Evolutionary conservation across 2,329 filamentous ascomycete species (phyloP).

Genomic region (Zymoseptoria crescenta): DNA sequence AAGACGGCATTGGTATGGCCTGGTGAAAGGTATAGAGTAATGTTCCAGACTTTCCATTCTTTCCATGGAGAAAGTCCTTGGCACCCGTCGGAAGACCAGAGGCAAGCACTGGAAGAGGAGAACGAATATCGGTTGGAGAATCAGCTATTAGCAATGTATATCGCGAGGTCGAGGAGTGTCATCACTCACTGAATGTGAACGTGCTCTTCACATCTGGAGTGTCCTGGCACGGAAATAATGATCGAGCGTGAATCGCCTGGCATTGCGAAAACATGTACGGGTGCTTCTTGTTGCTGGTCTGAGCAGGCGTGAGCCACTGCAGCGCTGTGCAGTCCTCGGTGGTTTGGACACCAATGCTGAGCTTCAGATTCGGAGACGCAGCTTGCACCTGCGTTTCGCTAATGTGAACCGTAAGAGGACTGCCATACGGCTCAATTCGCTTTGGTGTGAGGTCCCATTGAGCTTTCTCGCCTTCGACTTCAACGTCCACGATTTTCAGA

Average conservation of each 20-base stretch:
- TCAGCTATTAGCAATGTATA: background rate
- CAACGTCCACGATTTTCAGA: constrained; percentile 65
- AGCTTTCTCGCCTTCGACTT: constrained; percentile 55
- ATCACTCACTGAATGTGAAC: constrained; percentile 58
- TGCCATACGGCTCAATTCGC: constrained; percentile 67
- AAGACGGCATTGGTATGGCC: constrained; percentile 84
- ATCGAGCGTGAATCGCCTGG: constrained; percentile 90
- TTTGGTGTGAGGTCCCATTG: constrained; percentile 62
- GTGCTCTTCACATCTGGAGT: constrained; percentile 97
- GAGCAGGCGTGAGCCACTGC: constrained; percentile 88
- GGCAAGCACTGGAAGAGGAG: constrained; percentile 80
- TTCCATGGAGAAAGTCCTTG: constrained; percentile 44
- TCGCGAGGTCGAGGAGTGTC: too few relatives aligned
- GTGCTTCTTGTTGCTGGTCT: constrained; percentile 91
- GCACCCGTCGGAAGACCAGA: constrained; percentile 63
- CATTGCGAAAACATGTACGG: constrained; percentile 98
- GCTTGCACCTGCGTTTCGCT: constrained; percentile 34
- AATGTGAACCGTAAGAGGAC: constrained; percentile 56
- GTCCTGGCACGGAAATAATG: constrained; percentile 93
- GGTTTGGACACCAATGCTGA: constrained; percentile 40
- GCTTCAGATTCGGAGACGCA: constrained; percentile 25
- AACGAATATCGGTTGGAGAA: constrained; percentile 54
- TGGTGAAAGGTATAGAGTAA: constrained; percentile 79
- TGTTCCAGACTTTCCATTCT: constrained; percentile 47
- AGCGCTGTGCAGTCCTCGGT: constrained; percentile 84